Conservation (phyloP, 2,329 filamentous ascomycete genomes). For the Fusarium tanahbumbuense region DNA sequence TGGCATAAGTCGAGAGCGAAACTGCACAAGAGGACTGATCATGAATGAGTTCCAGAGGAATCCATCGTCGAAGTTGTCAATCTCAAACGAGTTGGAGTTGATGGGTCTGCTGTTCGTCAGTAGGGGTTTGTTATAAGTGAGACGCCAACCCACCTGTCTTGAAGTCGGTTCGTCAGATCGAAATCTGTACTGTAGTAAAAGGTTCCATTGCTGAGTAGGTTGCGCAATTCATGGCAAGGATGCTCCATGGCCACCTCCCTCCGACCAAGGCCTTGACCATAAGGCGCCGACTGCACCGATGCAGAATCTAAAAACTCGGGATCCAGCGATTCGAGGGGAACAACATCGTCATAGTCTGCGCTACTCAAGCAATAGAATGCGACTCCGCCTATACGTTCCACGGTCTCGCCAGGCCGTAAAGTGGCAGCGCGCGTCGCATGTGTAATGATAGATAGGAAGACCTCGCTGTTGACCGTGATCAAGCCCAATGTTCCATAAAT, state of each 20-base stretch:
- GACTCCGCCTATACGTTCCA: slow-evolving; percentile 86
- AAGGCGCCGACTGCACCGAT: slow-evolving; percentile 55
- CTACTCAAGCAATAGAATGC: slow-evolving; percentile 95
- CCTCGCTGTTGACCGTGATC: slow-evolving; percentile 83
- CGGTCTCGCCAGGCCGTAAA: slow-evolving; percentile 86
- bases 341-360: slow-evolving; percentile 84
- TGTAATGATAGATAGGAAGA: slow-evolving; percentile 92
- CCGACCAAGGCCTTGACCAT: slow-evolving; percentile 64
- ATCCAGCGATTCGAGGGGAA: slow-evolving; percentile 65
- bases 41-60: slow-evolving; percentile 99
- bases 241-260: slow-evolving; percentile 82
- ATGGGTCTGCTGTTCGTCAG: slow-evolving; percentile 65
- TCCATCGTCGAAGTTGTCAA: slow-evolving; percentile 90
- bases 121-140: background rate
- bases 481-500: slow-evolving; percentile 89
- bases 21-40: slow-evolving; percentile 91
- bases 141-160: slow-evolving; percentile 73
- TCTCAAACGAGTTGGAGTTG: slow-evolving; percentile 83
- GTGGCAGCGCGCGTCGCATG: slow-evolving; percentile 82
- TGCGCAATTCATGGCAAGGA: slow-evolving; percentile 90
- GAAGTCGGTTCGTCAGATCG: slow-evolving; percentile 91
- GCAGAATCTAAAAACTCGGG: slow-evolving; percentile 60
- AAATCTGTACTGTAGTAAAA: slow-evolving; percentile 99
- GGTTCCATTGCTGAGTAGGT: slow-evolving; percentile 89
- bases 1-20: slow-evolving; percentile 82